phyloP scores from a whole-genome alignment of 768 basidiomycete species.

The Candolleomyces eurysporus region DNA sequence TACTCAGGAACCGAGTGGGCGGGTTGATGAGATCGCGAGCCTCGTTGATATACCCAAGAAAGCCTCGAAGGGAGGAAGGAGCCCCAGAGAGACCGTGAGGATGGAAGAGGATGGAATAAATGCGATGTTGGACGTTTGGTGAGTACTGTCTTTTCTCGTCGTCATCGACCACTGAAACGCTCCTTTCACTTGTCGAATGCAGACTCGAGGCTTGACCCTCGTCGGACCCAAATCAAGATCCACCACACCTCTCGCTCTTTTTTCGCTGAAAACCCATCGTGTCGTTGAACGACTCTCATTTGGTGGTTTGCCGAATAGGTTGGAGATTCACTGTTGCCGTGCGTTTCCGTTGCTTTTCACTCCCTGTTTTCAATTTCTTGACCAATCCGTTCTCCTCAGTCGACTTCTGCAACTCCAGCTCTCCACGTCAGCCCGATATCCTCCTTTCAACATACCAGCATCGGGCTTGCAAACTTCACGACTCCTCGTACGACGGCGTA shows the following conservation, averaged over 20 bases:
- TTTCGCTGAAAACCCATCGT: conserved; percentile 38
- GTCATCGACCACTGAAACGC: conserved; percentile 22
- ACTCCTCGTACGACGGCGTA: background rate
- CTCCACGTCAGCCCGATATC: too few species aligned
- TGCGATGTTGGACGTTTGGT: conserved; percentile 31
- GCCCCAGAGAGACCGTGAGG: conserved; percentile 10
- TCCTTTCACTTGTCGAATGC: conserved; percentile 1
- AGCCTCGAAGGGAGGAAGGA: conserved; percentile 14
- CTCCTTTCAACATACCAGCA: too few species aligned
- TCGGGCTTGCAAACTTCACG: background rate
- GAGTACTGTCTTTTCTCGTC: conserved; percentile 28
- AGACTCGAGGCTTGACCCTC: conserved; percentile 14
- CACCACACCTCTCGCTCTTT: conserved; percentile 21
- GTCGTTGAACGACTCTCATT: conserved; percentile 47
- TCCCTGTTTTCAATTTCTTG: too few species aligned
- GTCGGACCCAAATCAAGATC: conserved; percentile 13
- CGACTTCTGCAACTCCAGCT: too few species aligned
- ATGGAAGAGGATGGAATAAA: conserved; percentile 26
- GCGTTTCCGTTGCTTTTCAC: conserved; percentile 21
- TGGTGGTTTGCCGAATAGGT: conserved; percentile 40
- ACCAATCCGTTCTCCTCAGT: too few species aligned
- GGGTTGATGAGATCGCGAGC: conserved; percentile 22
- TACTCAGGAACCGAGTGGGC: conserved; percentile 10
- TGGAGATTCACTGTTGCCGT: conserved; percentile 59
- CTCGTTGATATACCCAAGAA: conserved; percentile 38